These are phyloP conservation scores for Cnidoscolus chayamansa DNA, from an alignment of 441 rosid genomes.

Conservation along the genomic window DNA sequence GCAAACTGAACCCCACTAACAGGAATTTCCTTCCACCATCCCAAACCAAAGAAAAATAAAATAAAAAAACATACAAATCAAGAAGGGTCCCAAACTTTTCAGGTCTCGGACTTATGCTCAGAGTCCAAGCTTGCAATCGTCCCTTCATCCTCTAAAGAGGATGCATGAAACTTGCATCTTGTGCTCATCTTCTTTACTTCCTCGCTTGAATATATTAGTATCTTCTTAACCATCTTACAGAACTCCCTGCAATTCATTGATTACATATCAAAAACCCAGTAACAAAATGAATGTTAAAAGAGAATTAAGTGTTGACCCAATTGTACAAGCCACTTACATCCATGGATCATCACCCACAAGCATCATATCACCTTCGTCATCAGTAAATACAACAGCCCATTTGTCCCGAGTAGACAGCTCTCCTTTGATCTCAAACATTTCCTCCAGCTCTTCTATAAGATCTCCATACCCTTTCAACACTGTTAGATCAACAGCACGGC, in stretches of 20 bases:
- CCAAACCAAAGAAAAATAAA: slow-evolving; percentile 17
- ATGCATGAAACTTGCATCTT: slow-evolving; percentile 39
- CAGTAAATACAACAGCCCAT: slow-evolving; percentile 79
- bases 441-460: slow-evolving; percentile 61
- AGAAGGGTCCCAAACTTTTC: slow-evolving; percentile 12
- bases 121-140: slow-evolving; percentile 41
- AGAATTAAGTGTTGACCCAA: neutral
- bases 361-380: slow-evolving; percentile 89
- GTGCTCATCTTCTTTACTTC: slow-evolving; percentile 65
- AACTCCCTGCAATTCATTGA: slow-evolving; percentile 58
- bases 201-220: slow-evolving; percentile 61
- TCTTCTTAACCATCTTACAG: slow-evolving; percentile 83
- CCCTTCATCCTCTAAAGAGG: slow-evolving; percentile 48
- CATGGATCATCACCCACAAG: slow-evolving; percentile 89
- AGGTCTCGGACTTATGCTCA: slow-evolving; percentile 35
- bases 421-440: slow-evolving; percentile 81
- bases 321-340: slow-evolving; percentile 49
- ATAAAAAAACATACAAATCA: slow-evolving; percentile 6
- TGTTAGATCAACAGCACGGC: slow-evolving; percentile 79
- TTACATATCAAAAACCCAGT: neutral
- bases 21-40: slow-evolving; percentile 5
- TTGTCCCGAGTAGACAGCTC: slow-evolving; percentile 53
- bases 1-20: slow-evolving; percentile 28
- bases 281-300: neutral
- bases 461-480: slow-evolving; percentile 59